Percentiles rank a stretch among this genome's conserved stretches.
These are phyloP conservation scores for Phytophthora citrophthora DNA, from an alignment of 352 stramenopile genomes.

Conservation along the genomic window DNA sequence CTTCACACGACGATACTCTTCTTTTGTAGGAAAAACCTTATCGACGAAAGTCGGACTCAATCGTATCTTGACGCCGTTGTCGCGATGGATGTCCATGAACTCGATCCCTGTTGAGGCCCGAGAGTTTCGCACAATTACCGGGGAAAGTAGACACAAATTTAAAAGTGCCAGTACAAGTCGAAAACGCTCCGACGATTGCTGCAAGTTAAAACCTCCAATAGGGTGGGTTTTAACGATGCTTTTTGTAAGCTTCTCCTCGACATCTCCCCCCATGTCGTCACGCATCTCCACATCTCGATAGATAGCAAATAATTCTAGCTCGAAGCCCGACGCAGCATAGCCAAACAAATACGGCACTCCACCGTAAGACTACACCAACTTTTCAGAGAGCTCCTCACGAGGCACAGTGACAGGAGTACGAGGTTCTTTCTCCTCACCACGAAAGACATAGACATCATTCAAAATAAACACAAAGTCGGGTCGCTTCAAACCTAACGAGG, in stretches of 20 bases:
- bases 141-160: slow-evolving; percentile 10
- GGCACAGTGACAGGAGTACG: neutral
- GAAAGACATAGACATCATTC: slow-evolving; percentile 11
- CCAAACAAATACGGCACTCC: slow-evolving; percentile 15
- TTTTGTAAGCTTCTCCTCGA: no score
- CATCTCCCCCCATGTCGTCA: neutral
- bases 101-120: slow-evolving; percentile 1
- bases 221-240: no score
- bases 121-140: slow-evolving; percentile 1
- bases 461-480: slow-evolving; percentile 16
- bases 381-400: neutral
- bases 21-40: neutral
- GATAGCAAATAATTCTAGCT: slow-evolving; percentile 7
- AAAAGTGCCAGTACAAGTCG: slow-evolving; percentile 11
- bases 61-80: slow-evolving; percentile 1
- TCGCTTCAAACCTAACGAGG: neutral
- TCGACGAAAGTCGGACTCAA: neutral
- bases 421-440: slow-evolving; percentile 11
- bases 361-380: slow-evolving; percentile 3
- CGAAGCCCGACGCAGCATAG: slow-evolving; percentile 14
- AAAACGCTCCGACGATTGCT: slow-evolving; percentile 1
- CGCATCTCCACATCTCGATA: neutral
- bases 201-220: slow-evolving; percentile 1
- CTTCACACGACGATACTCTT: neutral
- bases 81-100: neutral